Base-by-base conservation (phyloP, 164 flowering plant species). In the Amborella trichopoda region DNA sequence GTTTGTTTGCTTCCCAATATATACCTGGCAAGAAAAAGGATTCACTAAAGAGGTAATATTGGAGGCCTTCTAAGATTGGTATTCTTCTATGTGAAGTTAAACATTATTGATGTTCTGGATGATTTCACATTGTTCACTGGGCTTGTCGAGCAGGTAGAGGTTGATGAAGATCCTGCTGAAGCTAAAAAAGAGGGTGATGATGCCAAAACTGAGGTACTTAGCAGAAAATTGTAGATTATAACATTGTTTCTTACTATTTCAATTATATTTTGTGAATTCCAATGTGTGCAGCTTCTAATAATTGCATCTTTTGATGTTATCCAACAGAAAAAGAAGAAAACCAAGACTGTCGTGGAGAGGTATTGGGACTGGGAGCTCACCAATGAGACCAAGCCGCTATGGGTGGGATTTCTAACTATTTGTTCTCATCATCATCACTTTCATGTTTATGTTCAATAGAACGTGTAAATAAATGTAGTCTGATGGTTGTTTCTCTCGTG, bases 311-410 rank as follows among this genome's bases (percentile, higher is more conserved):
- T 26, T 4, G 3, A 13, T 26, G 42, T 16, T n/a, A 37, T 54
- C 20, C 48, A 37, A 42, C 75, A 85, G 97, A 81, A 80, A 61
- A 91, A 84, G 75, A 91, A 80, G 76, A 91, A 87, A 59, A 91
- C 94, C 1, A 91, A 87, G 67, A 91, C 72, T 19, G 86, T 87
- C 28, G 81, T 84, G 48, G 95, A 84, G 71, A 75, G 61, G 53
- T 91, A 91, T 55, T 91, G 96, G 99, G 99, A 91, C 54, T 84
- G 96, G 96, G 95, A 82, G 54, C 83, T 75, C 22, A 74, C 73
- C 6, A 87, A 87, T 66, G 99, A 91, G 60, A 91, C 95, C 1
- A 76, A 87, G 55, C 99, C 96, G 26, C 62, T 87, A 50, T 91
- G 99, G 99, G 99, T 83, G 48, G 63, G 86, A 11, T 38, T 2